These are phyloP conservation scores for Neofusicoccum cordaticola DNA, from an alignment of 2,329 filamentous ascomycete species.

Conservation along the genomic window DNA sequence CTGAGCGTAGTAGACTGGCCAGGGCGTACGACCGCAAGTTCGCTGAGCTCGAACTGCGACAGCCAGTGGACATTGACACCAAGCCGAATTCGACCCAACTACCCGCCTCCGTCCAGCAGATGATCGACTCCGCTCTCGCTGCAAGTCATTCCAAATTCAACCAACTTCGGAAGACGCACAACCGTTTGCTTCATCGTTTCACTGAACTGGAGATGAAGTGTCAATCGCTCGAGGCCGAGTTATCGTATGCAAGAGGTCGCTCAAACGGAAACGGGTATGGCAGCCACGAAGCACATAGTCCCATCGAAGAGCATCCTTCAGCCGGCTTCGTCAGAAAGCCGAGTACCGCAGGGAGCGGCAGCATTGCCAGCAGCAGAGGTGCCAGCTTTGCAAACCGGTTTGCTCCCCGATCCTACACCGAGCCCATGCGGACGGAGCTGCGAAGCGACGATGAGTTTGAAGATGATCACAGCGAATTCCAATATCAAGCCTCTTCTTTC, in stretches of 20 bases:
- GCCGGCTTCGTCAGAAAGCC: slow-evolving; percentile 23
- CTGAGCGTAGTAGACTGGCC: slow-evolving; percentile 48
- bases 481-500: slow-evolving; percentile 25
- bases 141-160: slow-evolving; percentile 47
- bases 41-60: slow-evolving; percentile 36
- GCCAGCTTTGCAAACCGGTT: slow-evolving; percentile 21
- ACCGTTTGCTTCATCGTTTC: slow-evolving; percentile 49
- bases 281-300: slow-evolving; percentile 8
- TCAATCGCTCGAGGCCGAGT: slow-evolving; percentile 38
- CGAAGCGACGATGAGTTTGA: slow-evolving; percentile 17
- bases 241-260: slow-evolving; percentile 11
- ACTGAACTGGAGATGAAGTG: slow-evolving; percentile 50
- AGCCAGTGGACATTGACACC: slow-evolving; percentile 19
- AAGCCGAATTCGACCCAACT: slow-evolving; percentile 31
- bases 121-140: slow-evolving; percentile 49
- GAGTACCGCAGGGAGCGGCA: slow-evolving; percentile 27
- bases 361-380: slow-evolving; percentile 15
- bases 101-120: slow-evolving; percentile 41
- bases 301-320: slow-evolving; percentile 17
- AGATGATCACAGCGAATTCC: slow-evolving; percentile 29
- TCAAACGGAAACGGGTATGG: slow-evolving; percentile 5
- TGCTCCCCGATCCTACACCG: slow-evolving; percentile 27
- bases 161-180: slow-evolving; percentile 53
- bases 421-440: neutral
- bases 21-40: slow-evolving; percentile 50